phyloP scores from a whole-genome alignment of 2,329 filamentous ascomycete genomes.

The Aspergillus sp. region DNA sequence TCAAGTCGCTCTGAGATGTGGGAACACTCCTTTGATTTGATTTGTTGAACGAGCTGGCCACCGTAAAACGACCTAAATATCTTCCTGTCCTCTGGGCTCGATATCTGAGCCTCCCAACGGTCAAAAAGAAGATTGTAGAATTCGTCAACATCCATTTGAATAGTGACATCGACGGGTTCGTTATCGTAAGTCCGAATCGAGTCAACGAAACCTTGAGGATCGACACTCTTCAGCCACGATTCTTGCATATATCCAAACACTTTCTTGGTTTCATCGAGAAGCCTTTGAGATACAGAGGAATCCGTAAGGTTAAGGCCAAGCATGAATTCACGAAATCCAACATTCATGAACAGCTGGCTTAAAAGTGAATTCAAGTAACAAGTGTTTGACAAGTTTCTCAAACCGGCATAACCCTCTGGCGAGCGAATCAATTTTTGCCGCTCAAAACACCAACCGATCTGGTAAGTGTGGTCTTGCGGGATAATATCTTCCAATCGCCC shows the following conservation, averaged over 20 bases:
- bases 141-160: slow-evolving; percentile 98
- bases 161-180: slow-evolving; percentile 75
- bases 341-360: slow-evolving; percentile 95
- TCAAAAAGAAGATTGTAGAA: slow-evolving; percentile 95
- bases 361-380: slow-evolving; percentile 96
- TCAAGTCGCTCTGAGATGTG: slow-evolving; percentile 91
- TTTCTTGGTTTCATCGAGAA: slow-evolving; percentile 75
- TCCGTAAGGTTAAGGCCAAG: slow-evolving; percentile 62
- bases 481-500: slow-evolving; percentile 52
- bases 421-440: slow-evolving; percentile 69
- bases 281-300: slow-evolving; percentile 57
- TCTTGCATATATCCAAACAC: slow-evolving; percentile 87
- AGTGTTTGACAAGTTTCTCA: slow-evolving; percentile 92
- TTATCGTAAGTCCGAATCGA: slow-evolving; percentile 83
- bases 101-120: slow-evolving; percentile 81
- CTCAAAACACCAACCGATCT: slow-evolving; percentile 64
- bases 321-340: slow-evolving; percentile 82
- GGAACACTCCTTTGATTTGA: slow-evolving; percentile 89
- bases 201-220: slow-evolving; percentile 69
- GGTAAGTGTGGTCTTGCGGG: slow-evolving; percentile 60
- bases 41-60: slow-evolving; percentile 88
- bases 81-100: slow-evolving; percentile 65
- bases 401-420: slow-evolving; percentile 77
- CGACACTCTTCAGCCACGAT: slow-evolving; percentile 69
- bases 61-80: slow-evolving; percentile 82